Percentiles rank a stretch among this genome's conserved stretches.
These are phyloP conservation scores for Asterophora parasitica DNA, from an alignment of 768 basidiomycete species.

Conservation along the genomic window DNA sequence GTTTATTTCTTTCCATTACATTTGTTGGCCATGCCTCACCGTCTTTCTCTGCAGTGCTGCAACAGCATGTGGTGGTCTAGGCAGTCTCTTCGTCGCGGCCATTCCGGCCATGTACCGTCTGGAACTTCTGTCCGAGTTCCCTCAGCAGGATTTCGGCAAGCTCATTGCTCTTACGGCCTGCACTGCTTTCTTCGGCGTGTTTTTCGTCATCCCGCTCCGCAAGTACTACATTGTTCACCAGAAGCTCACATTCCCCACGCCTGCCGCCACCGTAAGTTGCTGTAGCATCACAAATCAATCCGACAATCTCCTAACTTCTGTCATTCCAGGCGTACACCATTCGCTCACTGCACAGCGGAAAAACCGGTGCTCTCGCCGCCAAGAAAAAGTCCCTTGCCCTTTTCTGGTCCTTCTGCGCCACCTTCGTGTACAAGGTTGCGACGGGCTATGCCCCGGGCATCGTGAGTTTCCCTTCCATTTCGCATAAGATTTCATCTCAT, in stretches of 20 bases:
- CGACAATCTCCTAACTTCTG: background rate
- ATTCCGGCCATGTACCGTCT: slow-evolving; percentile 60
- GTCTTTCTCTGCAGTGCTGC: slow-evolving; percentile 34
- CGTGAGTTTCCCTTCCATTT: slow-evolving; percentile 22
- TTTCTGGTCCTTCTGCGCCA: slow-evolving; percentile 38
- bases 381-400: slow-evolving; percentile 53
- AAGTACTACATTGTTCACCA: slow-evolving; percentile 60
- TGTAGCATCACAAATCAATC: no score
- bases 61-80: slow-evolving; percentile 53
- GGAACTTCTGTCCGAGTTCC: slow-evolving; percentile 39
- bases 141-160: slow-evolving; percentile 48
- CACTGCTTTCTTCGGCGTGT: slow-evolving; percentile 57
- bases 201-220: slow-evolving; percentile 62
- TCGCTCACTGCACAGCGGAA: slow-evolving; percentile 52
- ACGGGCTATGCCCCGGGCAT: slow-evolving; percentile 58
- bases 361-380: slow-evolving; percentile 44
- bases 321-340: slow-evolving; percentile 49
- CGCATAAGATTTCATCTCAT: no score
- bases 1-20: background rate
- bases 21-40: background rate
- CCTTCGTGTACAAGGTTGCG: slow-evolving; percentile 50
- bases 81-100: slow-evolving; percentile 55
- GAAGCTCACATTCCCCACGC: slow-evolving; percentile 60
- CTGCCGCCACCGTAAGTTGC: slow-evolving; percentile 49
- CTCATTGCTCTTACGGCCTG: slow-evolving; percentile 51